Evolutionary conservation across 2,329 filamentous ascomycete species (phyloP).

Genomic region (Pyricularia sp.): DNA sequence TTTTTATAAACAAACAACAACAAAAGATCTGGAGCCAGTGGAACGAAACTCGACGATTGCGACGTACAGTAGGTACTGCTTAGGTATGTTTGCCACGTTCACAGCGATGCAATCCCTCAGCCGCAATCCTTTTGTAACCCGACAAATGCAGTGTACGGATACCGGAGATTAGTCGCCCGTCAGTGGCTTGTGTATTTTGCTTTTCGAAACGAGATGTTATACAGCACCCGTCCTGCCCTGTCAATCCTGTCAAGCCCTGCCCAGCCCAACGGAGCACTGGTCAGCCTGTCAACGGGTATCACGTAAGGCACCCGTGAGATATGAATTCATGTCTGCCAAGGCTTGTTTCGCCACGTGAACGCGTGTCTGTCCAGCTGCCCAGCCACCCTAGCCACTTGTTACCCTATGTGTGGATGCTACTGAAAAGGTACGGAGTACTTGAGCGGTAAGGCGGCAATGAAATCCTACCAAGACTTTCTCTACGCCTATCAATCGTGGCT

Average conservation of each 20-base stretch:
- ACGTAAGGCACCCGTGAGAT: not conserved
- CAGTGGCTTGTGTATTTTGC: not conserved
- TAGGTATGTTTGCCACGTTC: not conserved
- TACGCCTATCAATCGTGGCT: not conserved
- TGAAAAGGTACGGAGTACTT: not conserved
- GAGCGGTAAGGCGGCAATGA: not conserved
- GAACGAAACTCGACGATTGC: not conserved
- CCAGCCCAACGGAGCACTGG: not conserved
- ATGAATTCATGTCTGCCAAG: not conserved
- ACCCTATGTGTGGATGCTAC: not conserved
- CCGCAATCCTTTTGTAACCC: not conserved
- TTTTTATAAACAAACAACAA: not conserved
- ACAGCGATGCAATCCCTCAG: not conserved
- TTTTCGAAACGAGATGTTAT: not conserved
- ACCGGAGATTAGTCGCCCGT: not conserved
- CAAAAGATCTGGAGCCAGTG: not conserved
- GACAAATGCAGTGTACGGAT: not conserved
- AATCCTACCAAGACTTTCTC: not conserved
- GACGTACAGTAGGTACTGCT: not conserved
- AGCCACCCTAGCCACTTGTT: not conserved
- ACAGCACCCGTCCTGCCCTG: not conserved
- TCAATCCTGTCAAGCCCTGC: too few species aligned
- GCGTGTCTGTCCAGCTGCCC: not conserved
- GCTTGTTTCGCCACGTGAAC: not conserved
- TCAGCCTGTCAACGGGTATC: not conserved